Evolutionary conservation across 1,284 basidiomycete species (phyloP).

Genomic region (Apiotrichum domesticum): DNA sequence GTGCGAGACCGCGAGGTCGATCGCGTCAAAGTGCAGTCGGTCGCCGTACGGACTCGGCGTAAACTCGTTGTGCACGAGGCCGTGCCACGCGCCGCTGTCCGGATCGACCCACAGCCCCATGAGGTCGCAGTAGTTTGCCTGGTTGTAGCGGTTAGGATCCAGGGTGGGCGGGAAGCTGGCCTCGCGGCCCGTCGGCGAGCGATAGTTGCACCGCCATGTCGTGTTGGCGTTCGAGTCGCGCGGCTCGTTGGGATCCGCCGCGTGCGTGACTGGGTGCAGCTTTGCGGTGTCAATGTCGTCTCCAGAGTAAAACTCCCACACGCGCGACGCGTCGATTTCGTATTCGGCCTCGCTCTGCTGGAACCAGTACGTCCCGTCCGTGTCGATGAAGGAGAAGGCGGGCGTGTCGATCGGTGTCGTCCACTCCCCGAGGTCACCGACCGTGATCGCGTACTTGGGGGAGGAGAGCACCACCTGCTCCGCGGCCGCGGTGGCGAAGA

Average conservation of each 20-base stretch:
- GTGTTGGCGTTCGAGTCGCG: conserved; percentile 13
- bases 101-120: conserved; percentile 13
- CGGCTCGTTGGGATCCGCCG: conserved; percentile 7
- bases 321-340: neutral
- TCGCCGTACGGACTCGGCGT: conserved; percentile 10
- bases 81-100: conserved; percentile 13
- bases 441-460: neutral
- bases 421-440: conserved; percentile 5
- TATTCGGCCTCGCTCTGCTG: conserved; percentile 9
- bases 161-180: neutral
- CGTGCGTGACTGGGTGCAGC: neutral
- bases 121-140: conserved; percentile 16
- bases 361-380: conserved; percentile 11
- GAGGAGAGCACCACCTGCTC: no score
- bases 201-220: conserved; percentile 13
- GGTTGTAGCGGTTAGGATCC: neutral
- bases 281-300: conserved; percentile 1
- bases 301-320: conserved; percentile 11
- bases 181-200: conserved; percentile 3
- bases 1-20: conserved; percentile 9
- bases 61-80: conserved; percentile 17
- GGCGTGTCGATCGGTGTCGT: conserved; percentile 10
- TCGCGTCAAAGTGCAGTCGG: conserved; percentile 14
- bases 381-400: conserved; percentile 6
- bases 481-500: no score